Evolutionary conservation across 768 basidiomycete species (phyloP), one percentile per base, ranked within the genome.

Genomic region (Russula abietina): DNA sequence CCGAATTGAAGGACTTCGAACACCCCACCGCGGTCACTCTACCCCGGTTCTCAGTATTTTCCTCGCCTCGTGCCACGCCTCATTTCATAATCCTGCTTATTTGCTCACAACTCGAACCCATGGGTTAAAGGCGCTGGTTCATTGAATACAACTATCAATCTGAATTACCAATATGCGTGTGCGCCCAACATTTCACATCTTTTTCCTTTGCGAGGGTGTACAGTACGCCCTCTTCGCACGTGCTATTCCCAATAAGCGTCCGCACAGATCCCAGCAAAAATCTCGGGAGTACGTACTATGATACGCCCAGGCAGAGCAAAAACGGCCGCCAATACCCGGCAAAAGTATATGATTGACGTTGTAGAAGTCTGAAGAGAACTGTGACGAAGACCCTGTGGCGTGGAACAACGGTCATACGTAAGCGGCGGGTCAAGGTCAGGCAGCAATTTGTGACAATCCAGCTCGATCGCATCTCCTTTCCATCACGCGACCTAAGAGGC

Each of bases 1-100:
- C 63, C 63, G 58, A 39, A 39, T 17, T 39, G 16, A 64, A 45
- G 53, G 62, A 59, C 62, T 54, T 45, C 62, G 53, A 28, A 63
- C 57, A 63, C 62, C 57, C 62, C 57, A 38, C 46, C 51, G 32
- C 22, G 33, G 11, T 46, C 24, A 45, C 59, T 24, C 53, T 28
- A 28, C 51, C 19, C 16, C 38, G 38, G 5, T 39, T 17, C 39
- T 39, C 41, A 41, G 39, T 30, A 30, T 41, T 43, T 19, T 22
- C n/a, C 28, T 52, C 24, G 45, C 59, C 60, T 61, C 54, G 36
- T 28, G n/a, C n/a, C 43, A 45, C 45, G 32, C 30, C 55, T 56
- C 41, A 32, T 11, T 17, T 14, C 41, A 30, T 45, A 45, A 19
- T 28, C 41, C 19, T 43, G 38, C 39, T 28, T 41, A 45, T 41